Base-by-base conservation (phyloP, 2,329 filamentous ascomycete species). In the Byssothecium circinans region DNA sequence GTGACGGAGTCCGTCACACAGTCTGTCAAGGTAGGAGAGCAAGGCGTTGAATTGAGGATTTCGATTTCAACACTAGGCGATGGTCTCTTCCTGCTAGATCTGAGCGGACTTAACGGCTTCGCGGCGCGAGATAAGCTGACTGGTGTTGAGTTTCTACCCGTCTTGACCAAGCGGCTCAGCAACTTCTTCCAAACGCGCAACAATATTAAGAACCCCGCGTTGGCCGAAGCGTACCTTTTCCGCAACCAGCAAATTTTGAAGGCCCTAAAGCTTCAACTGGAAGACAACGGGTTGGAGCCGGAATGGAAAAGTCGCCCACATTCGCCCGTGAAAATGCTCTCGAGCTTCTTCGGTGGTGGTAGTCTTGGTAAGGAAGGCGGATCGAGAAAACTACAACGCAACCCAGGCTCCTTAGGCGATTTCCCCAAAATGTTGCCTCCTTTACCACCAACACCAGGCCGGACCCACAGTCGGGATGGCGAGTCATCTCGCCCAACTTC, bases 261-360 rank as follows among this genome's bases (percentile, higher is more conserved):
- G 27, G 83, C 84, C 3, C 74, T 96, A 19, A 81, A 80, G 38
- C 76, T 88, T 33, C 76, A 82, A 17, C 76, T 82, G 25, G 81
- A 85, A 33, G 78, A 81, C 0, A 83, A 50, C 85, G 61, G 87
- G 83, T 67, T 65, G 7, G 60, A 58, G 17, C 58, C 60, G 33
- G 70, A 72, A 20, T 57, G 56, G n/a, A 85, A 84, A 0, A 88
- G 89, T 64, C 80, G 92, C 8, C 84, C 85, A 4, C 82, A 86
- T n/a, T 96, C 91, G 1, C 91, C 92, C 0, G 89, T 95, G 39
- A 97, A 96, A 68, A 79, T 96, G 62, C 77, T 97, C 14, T 95
- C 91, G 0, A 95, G 81, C 62, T 82, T 96, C 44, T 83, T 95
- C 60, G 81, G 83, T 27, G 81, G 83, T 27, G 82, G 83, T 19